These are phyloP conservation scores for Astrothelium subdiscretum DNA, from an alignment of 495 filamentous ascomycete species.

Conservation along the genomic window DNA sequence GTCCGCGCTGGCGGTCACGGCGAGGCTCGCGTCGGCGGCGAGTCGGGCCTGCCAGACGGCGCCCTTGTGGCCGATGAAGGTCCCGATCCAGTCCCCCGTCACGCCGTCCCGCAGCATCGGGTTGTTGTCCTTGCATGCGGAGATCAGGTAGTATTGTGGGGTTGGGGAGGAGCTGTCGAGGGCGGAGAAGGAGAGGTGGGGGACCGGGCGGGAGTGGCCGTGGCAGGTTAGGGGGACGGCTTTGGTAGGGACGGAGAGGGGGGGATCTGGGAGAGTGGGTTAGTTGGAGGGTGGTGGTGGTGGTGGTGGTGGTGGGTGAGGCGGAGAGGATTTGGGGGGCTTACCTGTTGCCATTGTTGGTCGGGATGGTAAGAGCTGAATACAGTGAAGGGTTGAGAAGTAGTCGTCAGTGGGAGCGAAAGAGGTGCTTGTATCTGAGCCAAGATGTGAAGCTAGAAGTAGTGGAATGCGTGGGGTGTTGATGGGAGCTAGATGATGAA, in stretches of 20 bases:
- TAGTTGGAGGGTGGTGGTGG: constrained; percentile 20
- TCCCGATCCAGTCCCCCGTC: constrained; percentile 97
- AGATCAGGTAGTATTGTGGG: constrained; percentile 85
- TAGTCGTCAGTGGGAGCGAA: too few species aligned
- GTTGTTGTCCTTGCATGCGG: constrained; percentile 99
- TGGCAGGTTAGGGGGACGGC: constrained; percentile 91
- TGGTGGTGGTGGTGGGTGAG: not conserved
- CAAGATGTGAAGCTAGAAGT: too few species aligned
- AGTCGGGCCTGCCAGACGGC: constrained; percentile 92
- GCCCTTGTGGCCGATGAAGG: constrained; percentile 95
- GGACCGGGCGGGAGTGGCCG: constrained; percentile 90
- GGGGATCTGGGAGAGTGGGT: not conserved
- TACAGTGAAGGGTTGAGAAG: not conserved
- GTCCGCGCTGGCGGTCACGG: constrained; percentile 88
- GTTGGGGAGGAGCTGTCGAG: constrained; percentile 54
- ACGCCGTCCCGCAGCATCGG: constrained; percentile 96
- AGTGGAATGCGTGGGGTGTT: too few species aligned
- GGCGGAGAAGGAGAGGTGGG: constrained; percentile 86
- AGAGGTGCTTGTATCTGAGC: too few species aligned
- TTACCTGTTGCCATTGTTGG: constrained; percentile 10
- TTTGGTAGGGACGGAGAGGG: constrained; percentile 34
- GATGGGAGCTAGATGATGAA: too few species aligned
- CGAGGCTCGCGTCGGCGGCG: constrained; percentile 74
- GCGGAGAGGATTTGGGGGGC: not conserved
- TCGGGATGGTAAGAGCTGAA: not conserved